phyloP scores from a whole-genome alignment of 2,329 filamentous ascomycete species.

The Verticillium alfalfae region DNA sequence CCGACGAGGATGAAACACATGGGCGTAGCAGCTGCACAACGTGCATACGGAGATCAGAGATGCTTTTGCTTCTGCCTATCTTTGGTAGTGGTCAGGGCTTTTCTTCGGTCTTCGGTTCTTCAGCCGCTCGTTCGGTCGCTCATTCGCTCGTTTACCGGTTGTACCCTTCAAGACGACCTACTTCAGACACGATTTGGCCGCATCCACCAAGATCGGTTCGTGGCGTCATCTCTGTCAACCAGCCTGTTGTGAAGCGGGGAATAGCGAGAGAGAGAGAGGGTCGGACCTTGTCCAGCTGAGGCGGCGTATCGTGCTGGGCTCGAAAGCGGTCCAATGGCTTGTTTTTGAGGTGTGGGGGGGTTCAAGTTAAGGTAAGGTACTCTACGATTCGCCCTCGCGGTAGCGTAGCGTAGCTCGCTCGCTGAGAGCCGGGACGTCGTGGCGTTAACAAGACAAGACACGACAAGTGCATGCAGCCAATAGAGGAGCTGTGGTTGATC shows the following conservation, averaged over 20 bases:
- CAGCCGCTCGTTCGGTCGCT: neutral
- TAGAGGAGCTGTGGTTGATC: neutral
- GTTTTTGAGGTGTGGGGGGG: neutral
- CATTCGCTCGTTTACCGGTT: neutral
- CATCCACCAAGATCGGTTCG: neutral
- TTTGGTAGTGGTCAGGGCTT: neutral
- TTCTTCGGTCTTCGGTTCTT: neutral
- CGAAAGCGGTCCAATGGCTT: neutral
- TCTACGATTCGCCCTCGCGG: neutral
- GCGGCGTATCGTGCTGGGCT: neutral
- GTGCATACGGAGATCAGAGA: neutral
- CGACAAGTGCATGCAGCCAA: neutral
- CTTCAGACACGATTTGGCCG: neutral
- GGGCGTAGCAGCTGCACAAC: neutral
- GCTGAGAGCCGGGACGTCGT: neutral
- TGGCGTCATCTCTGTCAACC: neutral
- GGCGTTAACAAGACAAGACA: neutral
- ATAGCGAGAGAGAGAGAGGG: neutral
- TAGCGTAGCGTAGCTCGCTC: no score
- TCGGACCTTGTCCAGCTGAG: neutral
- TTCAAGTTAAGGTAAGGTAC: neutral
- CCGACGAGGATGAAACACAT: neutral
- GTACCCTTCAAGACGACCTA: neutral
- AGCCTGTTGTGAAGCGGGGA: neutral
- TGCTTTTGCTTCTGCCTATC: neutral